Base-by-base conservation (phyloP, 2,329 filamentous ascomycete species). In the Sclerotinia sclerotiorum region DNA sequence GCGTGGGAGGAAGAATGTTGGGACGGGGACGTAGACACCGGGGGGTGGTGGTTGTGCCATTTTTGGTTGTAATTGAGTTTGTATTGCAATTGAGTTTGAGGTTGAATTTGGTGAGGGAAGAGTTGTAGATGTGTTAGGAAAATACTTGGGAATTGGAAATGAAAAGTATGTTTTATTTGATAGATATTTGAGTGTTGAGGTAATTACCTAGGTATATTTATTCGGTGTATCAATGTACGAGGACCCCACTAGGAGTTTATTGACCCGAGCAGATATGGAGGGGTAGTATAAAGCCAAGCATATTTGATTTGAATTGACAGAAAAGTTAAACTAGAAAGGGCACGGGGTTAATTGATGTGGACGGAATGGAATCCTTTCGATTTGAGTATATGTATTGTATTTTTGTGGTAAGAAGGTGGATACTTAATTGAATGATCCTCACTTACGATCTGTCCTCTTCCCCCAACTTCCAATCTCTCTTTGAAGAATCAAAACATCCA, bases 1-100 rank as follows among this genome's bases (percentile, higher is more conserved):
- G 65, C 72, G 73, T 39, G 74, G 72, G 35, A 76, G 73, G 78
- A 86, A 90, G 82, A 89, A 89, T 56, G 87, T 89, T 42, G 87
- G 87, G 56, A 88, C 84, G 32, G 84, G 84, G 68, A 86, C 84
- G 76, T 77, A 77, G 32, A 77, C 74, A 44, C 75, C 75, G 11
- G 71, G 66, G 69, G 76, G 76, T 69, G 78, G 77, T 66, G 75
- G 73, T 49, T 66, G 60, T 44, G 74, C 70, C 71, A 75, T 75
- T 60, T 64, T 72, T 10, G 44, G 27, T 27, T 27, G 35, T 13
- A 17, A 5, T 32, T 44, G 19, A n/a, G 29, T 57, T 17, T n/a
- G n/a, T n/a, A 35, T 27, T 24, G 35, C 19, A 17, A 5, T 32
- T 44, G 19, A n/a, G 29, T 58, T 17, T n/a, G n/a, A n/a, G n/a